Evolutionary conservation across 2,329 filamentous ascomycete genomes (phyloP).

Genomic region (Monosporascus sp.): DNA sequence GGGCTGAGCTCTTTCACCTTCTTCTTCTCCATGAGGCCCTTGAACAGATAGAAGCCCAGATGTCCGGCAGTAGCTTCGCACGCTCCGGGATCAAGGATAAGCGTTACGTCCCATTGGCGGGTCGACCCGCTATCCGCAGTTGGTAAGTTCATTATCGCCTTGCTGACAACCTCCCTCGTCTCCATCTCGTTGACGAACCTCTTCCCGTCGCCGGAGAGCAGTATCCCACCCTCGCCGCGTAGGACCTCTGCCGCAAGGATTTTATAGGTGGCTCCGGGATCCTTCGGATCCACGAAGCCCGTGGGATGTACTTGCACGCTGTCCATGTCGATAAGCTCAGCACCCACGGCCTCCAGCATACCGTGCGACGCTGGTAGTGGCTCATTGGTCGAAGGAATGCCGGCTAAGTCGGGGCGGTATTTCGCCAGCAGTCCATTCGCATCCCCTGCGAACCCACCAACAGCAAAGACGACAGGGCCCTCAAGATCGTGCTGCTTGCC

Average conservation of each 20-base stretch:
- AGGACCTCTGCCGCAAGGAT: constrained; percentile 61
- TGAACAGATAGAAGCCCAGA: constrained; percentile 59
- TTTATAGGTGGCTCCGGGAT: constrained; percentile 44
- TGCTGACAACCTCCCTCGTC: constrained; percentile 53
- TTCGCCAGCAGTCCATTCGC: constrained; percentile 49
- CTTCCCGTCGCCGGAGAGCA: constrained; percentile 41
- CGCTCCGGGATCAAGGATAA: constrained; percentile 57
- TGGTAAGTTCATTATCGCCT: constrained; percentile 41
- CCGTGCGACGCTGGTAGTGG: constrained; percentile 49
- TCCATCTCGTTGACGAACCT: constrained; percentile 60
- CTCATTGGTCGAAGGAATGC: constrained; percentile 60
- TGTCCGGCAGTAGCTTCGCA: constrained; percentile 49
- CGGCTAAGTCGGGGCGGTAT: constrained; percentile 54
- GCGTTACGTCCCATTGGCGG: constrained; percentile 53
- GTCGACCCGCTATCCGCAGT: constrained; percentile 22
- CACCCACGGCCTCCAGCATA: constrained; percentile 35
- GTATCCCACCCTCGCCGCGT: constrained; percentile 57
- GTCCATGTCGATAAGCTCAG: constrained; percentile 46
- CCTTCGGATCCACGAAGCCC: constrained; percentile 54
- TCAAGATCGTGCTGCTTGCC: constrained; percentile 33
- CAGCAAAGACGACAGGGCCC: constrained; percentile 56
- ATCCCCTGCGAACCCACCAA: constrained; percentile 60
- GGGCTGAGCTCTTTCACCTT: constrained; percentile 46
- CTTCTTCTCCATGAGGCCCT: constrained; percentile 53
- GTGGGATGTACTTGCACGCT: constrained; percentile 62